These are phyloP conservation scores for Venturia effusa DNA, from an alignment of 2,329 filamentous ascomycete genomes.

Conservation along the genomic window DNA sequence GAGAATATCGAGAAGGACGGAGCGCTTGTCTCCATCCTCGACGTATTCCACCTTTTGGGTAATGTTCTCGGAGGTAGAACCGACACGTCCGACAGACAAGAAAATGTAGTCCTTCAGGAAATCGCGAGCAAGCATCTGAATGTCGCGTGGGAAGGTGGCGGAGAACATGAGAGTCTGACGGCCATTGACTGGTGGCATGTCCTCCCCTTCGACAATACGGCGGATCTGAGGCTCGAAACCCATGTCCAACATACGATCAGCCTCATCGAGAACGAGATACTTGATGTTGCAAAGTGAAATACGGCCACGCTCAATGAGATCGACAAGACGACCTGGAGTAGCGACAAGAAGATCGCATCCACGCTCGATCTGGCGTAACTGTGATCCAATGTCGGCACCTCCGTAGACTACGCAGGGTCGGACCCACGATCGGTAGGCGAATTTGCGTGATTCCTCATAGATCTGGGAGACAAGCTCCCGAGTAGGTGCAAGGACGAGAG, in stretches of 20 bases:
- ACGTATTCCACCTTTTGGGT: constrained; percentile 98
- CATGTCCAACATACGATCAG: constrained; percentile 99
- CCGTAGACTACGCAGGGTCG: constrained; percentile 97
- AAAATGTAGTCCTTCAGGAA: constrained; percentile 99
- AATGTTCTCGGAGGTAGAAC: constrained; percentile 99
- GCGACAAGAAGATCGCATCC: constrained; percentile 96
- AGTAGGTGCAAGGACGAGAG: constrained; percentile 88
- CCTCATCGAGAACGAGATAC: constrained; percentile 97
- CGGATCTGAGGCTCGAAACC: constrained; percentile 99
- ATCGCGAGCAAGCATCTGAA: constrained; percentile 96
- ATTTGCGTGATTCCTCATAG: constrained; percentile 94
- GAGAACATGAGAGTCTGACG: constrained; percentile 99
- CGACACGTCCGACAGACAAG: constrained; percentile 95
- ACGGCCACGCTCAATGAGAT: constrained; percentile 95
- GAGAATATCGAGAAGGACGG: constrained; percentile 90
- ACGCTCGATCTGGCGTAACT: constrained; percentile 95
- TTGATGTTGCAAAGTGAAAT: constrained; percentile 98
- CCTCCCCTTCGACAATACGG: constrained; percentile 94
- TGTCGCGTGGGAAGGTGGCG: constrained; percentile 96
- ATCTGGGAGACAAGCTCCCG: constrained; percentile 99
- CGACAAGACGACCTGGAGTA: constrained; percentile 92
- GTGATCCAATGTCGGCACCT: constrained; percentile 96
- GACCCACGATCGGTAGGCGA: constrained; percentile 97
- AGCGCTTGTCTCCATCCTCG: constrained; percentile 94
- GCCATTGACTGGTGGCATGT: constrained; percentile 75